Conservation (phyloP, 192 early-diverging fungal species). For the Backusella tuberculispora region DNA sequence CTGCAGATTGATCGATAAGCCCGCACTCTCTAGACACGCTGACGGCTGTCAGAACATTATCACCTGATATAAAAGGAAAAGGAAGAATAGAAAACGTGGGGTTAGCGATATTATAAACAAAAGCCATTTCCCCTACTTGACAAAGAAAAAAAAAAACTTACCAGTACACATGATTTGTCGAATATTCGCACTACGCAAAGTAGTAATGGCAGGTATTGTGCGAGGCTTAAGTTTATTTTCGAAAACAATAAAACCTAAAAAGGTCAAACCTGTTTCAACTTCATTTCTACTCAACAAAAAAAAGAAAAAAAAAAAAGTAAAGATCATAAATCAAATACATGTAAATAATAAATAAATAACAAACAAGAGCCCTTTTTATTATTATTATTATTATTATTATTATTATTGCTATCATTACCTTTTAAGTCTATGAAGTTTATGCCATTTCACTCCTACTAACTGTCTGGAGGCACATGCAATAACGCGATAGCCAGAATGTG, state of each 20-base stretch:
- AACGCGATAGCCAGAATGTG: conserved; percentile 96
- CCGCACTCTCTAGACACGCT: conserved; percentile 94
- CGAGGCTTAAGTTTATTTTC: conserved; percentile 98
- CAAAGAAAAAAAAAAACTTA: conserved; percentile 20
- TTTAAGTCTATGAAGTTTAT: conserved; percentile 77
- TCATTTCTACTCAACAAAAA: conserved; percentile 61
- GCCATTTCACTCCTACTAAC: conserved; percentile 70
- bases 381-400: background rate
- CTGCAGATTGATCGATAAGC: conserved; percentile 73
- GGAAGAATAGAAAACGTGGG: background rate
- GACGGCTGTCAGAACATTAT: conserved; percentile 95
- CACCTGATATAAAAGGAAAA: conserved; percentile 54
- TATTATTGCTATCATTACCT: conserved; percentile 32
- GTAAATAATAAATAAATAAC: background rate
- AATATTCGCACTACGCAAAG: conserved; percentile 81
- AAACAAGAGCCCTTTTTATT: conserved; percentile 2
- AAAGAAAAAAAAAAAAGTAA: conserved; percentile 10
- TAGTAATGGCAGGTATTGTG: conserved; percentile 76
- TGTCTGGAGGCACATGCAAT: conserved; percentile 89
- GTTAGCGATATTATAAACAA: conserved; percentile 17
- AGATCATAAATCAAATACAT: background rate
- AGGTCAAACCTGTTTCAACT: conserved; percentile 83
- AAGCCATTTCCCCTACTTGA: conserved; percentile 10
- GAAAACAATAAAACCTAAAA: conserved; percentile 97
- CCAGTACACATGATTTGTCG: conserved; percentile 98